phyloP scores from a whole-genome alignment of 1,284 basidiomycete genomes.

The Ustilago sp. region DNA sequence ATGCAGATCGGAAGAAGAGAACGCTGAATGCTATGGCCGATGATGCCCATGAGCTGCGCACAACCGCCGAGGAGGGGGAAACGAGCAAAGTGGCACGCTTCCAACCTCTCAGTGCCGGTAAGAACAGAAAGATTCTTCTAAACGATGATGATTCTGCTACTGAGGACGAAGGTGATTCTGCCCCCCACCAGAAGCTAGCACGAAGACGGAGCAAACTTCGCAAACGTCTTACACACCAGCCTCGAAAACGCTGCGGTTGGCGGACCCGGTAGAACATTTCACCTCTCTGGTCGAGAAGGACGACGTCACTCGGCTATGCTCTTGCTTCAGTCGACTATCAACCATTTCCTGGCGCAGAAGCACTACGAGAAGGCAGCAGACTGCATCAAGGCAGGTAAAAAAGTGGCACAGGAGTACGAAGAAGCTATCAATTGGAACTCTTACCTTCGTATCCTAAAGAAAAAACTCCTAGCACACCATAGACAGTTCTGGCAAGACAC shows the following conservation, averaged over 20 bases:
- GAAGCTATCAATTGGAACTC: constrained; percentile 52
- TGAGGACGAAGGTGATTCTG: constrained; percentile 43
- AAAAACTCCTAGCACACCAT: constrained; percentile 25
- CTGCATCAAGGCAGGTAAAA: constrained; percentile 34
- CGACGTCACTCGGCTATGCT: constrained; percentile 44
- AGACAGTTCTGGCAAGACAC: constrained; percentile 34
- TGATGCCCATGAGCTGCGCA: constrained; percentile 6
- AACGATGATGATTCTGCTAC: constrained; percentile 40
- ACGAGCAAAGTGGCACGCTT: constrained; percentile 16
- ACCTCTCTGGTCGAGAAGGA: constrained; percentile 41
- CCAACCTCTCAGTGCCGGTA: constrained; percentile 1
- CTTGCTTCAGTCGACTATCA: constrained; percentile 45
- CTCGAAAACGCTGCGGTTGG: constrained; percentile 10
- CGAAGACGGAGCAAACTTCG: constrained; percentile 5
- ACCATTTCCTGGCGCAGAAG: constrained; percentile 26
- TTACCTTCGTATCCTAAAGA: constrained; percentile 36
- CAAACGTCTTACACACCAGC: neutral
- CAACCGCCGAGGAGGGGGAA: constrained; percentile 2
- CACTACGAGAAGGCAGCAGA: constrained; percentile 23
- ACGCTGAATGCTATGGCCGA: constrained; percentile 34
- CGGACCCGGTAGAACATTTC: constrained; percentile 43
- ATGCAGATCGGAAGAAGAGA: constrained; percentile 40
- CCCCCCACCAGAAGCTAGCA: neutral
- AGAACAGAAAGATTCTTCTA: constrained; percentile 15
- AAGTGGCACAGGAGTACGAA: constrained; percentile 44